Conservation (phyloP, 2,329 filamentous ascomycete genomes). For the Knoxdaviesia proteae region DNA sequence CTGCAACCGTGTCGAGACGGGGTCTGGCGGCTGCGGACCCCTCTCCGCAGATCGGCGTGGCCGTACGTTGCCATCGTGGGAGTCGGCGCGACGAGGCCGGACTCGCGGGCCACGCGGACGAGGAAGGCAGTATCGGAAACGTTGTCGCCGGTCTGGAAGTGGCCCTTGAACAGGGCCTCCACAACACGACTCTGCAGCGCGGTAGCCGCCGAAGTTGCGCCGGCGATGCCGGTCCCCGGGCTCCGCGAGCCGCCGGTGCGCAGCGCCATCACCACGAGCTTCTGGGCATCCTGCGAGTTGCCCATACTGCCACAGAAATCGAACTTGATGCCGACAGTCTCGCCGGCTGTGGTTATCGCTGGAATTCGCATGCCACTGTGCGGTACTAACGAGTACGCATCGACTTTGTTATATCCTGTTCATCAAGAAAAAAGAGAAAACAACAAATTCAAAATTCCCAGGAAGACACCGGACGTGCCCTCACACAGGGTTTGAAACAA, state of each 20-base stretch:
- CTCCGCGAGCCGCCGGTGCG: slow-evolving; percentile 8
- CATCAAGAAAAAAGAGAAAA: too few relatives aligned
- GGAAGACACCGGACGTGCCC: too few relatives aligned
- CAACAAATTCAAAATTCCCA: too few relatives aligned
- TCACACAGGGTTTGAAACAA: too few relatives aligned
- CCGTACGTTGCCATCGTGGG: not conserved
- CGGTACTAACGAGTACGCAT: too few relatives aligned
- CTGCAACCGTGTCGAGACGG: too few relatives aligned
- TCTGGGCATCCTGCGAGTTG: slow-evolving; percentile 22
- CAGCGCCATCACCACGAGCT: slow-evolving; percentile 22
- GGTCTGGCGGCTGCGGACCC: too few relatives aligned
- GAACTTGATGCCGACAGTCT: slow-evolving; percentile 17
- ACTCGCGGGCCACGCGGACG: slow-evolving; percentile 12
- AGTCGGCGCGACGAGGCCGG: slow-evolving; percentile 10
- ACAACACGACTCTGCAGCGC: slow-evolving; percentile 18
- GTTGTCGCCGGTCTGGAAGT: slow-evolving; percentile 21
- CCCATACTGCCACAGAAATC: slow-evolving; percentile 20
- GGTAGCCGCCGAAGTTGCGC: slow-evolving; percentile 5
- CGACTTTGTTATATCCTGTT: too few relatives aligned
- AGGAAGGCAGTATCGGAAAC: slow-evolving; percentile 20
- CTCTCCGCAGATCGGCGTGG: too few relatives aligned
- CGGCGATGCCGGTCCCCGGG: not conserved
- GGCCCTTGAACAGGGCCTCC: slow-evolving; percentile 18
- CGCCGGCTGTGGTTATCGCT: slow-evolving; percentile 12
- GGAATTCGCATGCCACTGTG: too few relatives aligned